These are phyloP conservation scores for Lotmaria passim DNA, from an alignment of 208 protist species.

Conservation along the genomic window DNA sequence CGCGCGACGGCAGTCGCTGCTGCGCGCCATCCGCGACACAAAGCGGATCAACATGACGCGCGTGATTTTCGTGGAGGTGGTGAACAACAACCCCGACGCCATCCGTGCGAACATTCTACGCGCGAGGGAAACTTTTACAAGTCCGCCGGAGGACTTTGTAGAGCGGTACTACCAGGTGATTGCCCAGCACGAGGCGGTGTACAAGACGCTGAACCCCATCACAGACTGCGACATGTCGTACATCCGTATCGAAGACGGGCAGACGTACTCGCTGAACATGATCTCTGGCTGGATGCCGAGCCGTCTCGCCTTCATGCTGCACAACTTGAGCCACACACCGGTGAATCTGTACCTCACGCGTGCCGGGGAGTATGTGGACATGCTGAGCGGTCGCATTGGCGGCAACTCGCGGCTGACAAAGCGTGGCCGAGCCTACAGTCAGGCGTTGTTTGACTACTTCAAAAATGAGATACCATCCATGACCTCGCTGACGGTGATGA, in stretches of 20 bases:
- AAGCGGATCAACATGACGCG: conserved; percentile 63
- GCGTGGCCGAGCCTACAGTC: conserved; percentile 75
- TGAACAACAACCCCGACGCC: conserved; percentile 59
- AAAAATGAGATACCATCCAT: conserved; percentile 42
- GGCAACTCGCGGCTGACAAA: conserved; percentile 85
- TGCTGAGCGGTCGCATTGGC: conserved; percentile 74
- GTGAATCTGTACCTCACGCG: conserved; percentile 83
- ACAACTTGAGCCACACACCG: conserved; percentile 81
- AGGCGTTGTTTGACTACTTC: conserved; percentile 77
- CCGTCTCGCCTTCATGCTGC: conserved; percentile 86
- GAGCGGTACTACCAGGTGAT: conserved; percentile 77
- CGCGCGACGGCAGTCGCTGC: conserved; percentile 57
- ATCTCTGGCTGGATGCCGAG: conserved; percentile 89
- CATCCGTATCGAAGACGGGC: conserved; percentile 81
- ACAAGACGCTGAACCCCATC: conserved; percentile 72
- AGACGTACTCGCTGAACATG: conserved; percentile 83
- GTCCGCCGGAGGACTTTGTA: conserved; percentile 73
- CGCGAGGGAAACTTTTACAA: conserved; percentile 57
- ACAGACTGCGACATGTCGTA: conserved; percentile 81
- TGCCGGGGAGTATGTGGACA: conserved; percentile 86
- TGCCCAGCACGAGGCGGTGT: conserved; percentile 66
- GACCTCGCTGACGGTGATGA: conserved; percentile 69
- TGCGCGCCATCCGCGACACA: conserved; percentile 72
- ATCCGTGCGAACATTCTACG: conserved; percentile 69
- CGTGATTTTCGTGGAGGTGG: conserved; percentile 86